phyloP scores from a whole-genome alignment of 169 alveolate species.

The Plasmodium gallinaceum region DNA sequence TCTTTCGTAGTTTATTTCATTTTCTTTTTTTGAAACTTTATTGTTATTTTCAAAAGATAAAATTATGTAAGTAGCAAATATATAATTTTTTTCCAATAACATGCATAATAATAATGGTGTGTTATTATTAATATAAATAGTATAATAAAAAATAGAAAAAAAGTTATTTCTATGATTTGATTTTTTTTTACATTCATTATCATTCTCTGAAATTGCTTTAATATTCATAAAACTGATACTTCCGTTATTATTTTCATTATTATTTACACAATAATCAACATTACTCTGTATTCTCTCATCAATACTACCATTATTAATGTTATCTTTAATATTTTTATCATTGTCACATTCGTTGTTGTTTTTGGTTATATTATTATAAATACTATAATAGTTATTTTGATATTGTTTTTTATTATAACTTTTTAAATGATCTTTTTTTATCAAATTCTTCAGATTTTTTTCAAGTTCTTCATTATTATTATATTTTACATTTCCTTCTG shows the following conservation, averaged over 20 bases:
- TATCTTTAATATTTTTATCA: neutral
- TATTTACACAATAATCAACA: neutral
- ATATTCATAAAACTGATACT: neutral
- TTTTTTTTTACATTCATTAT: neutral
- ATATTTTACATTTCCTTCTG: neutral
- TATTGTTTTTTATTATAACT: neutral
- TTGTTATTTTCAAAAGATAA: constrained; percentile 12
- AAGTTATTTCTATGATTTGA: constrained; percentile 13
- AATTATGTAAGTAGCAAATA: constrained; percentile 34
- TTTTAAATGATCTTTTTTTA: neutral
- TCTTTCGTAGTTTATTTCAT: neutral
- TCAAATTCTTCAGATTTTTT: neutral
- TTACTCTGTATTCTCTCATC: neutral
- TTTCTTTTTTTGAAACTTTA: constrained; percentile 7
- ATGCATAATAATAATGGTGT: constrained; percentile 33
- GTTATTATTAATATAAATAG: constrained; percentile 19
- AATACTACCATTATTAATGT: neutral
- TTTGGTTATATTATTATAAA: neutral
- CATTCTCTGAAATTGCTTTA: neutral
- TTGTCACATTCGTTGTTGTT: neutral
- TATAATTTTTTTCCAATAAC: constrained; percentile 33
- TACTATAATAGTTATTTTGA: neutral
- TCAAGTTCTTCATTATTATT: neutral
- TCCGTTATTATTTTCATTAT: constrained; percentile 1
- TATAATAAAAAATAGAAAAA: constrained; percentile 23